Evolutionary conservation across 2,329 filamentous ascomycete genomes (phyloP), one percentile per base, ranked within the genome.

Genomic region (Exophiala xenobiotica): DNA sequence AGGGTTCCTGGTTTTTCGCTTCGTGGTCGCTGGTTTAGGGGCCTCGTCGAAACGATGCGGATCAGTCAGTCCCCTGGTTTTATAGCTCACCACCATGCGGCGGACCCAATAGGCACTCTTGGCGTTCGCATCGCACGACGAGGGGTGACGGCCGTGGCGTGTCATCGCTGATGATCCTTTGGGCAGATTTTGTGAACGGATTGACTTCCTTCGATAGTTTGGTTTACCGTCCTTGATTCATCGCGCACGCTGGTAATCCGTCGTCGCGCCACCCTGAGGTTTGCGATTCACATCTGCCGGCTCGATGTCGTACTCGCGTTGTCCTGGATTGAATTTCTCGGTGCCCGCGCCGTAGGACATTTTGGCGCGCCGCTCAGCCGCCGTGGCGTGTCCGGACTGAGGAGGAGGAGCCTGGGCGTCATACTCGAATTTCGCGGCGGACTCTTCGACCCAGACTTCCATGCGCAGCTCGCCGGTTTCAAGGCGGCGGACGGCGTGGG

Each of bases 401-500:
- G 44, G 44, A 16, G 20, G 39, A 9, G 18, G 6, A 27, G 24
- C 12, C 6, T 12, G 6, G 24, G 6, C 24, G 24, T 12, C 24
- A 19, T 49, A 54, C 18, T 64, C 61, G 50, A 74, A 73, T 63
- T 83, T 83, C 47, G 74, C 73, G 56, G 72, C 75, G 51, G 78
- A 78, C 63, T 87, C 82, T 67, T 88, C 85, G 49, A 87, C 78
- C 84, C 83, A 88, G 51, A 83, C 75, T 65, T 88, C 85, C 62
- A 88, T 77, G 19, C 79, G 71, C 65, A 88, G 79, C 52, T 85
- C 81, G 3, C 83, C 85, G 2, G 81, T 79, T 59, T 84, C 78
- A 14, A 88, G 77, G 24, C 77, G 75, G 57, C 85, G 74, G 38
- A 88, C 73, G 1, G 85, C 81, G 41, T 77, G 79, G 9, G 80